Conservation (phyloP, 768 basidiomycete genomes). For the Suillus plorans region DNA sequence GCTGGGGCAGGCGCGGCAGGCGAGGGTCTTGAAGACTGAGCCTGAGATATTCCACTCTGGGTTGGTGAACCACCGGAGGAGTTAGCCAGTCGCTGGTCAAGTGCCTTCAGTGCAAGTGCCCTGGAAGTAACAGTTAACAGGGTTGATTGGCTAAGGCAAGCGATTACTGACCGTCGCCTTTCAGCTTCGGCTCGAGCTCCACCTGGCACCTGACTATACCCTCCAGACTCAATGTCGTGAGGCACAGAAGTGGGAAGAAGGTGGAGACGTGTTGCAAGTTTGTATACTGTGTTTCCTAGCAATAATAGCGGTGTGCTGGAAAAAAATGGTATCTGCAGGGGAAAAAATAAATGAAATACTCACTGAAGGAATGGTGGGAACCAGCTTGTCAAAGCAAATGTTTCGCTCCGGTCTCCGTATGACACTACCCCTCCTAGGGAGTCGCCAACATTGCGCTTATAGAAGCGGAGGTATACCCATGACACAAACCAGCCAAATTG, state of each 20-base stretch:
- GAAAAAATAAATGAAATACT: conserved; percentile 32
- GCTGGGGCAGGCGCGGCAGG: conserved; percentile 31
- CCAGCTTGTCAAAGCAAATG: conserved; percentile 93
- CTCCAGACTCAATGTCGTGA: conserved; percentile 68
- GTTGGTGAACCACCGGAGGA: conserved; percentile 34
- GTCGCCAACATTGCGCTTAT: conserved; percentile 82
- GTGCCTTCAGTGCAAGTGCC: conserved; percentile 93
- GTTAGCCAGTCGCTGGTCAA: conserved; percentile 88
- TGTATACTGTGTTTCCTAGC: conserved; percentile 67
- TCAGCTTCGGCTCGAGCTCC: conserved; percentile 96
- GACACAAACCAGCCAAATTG: conserved; percentile 99
- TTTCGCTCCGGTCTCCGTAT: conserved; percentile 94
- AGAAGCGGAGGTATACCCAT: conserved; percentile 95
- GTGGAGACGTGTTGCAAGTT: conserved; percentile 64
- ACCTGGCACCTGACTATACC: conserved; percentile 76
- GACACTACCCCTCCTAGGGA: conserved; percentile 58
- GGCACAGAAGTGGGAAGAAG: conserved; percentile 64
- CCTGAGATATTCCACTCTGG: conserved; percentile 29
- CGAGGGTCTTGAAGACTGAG: conserved; percentile 28
- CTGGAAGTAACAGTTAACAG: conserved; percentile 40
- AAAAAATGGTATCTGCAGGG: conserved; percentile 1
- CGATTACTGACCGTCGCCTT: conserved; percentile 69
- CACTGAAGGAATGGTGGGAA: conserved; percentile 96
- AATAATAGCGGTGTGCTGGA: conserved; percentile 68
- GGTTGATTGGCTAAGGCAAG: neutral